These are phyloP conservation scores for Pseudogymnoascus sp. DNA, from an alignment of 2,329 filamentous ascomycete species.

Conservation along the genomic window DNA sequence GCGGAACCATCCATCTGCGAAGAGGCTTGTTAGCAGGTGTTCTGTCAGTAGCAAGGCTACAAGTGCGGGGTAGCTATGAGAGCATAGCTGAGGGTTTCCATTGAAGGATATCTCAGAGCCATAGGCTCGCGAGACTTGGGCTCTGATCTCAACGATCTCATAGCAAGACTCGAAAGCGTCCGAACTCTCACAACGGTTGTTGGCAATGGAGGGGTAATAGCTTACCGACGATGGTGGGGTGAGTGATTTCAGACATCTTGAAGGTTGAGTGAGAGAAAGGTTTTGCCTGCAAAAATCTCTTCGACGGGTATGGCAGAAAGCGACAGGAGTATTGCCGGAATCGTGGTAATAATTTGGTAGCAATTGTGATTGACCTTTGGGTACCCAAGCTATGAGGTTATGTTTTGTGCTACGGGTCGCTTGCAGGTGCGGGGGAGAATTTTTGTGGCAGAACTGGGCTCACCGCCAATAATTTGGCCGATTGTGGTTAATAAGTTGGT, in stretches of 20 bases:
- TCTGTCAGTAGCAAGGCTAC: constrained; percentile 2
- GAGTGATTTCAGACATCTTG: constrained; percentile 48
- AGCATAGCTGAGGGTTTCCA: neutral
- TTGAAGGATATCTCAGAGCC: neutral
- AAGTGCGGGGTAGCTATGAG: constrained; percentile 9
- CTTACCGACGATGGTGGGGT: constrained; percentile 53
- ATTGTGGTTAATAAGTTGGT: neutral
- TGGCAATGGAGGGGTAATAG: constrained; percentile 24
- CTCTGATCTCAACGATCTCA: neutral
- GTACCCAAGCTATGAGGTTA: constrained; percentile 3
- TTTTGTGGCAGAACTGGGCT: neutral
- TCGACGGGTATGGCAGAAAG: neutral
- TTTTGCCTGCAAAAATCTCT: neutral
- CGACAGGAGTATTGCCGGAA: neutral
- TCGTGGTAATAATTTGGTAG: neutral
- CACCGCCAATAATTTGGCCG: neutral
- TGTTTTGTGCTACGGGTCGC: constrained; percentile 2
- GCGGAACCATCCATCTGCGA: constrained; percentile 97
- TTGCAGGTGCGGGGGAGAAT: constrained; percentile 8
- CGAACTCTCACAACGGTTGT: neutral
- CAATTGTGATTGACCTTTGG: constrained; percentile 4
- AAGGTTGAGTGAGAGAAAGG: constrained; percentile 9
- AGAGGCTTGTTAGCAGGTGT: constrained; percentile 15
- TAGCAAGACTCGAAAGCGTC: neutral
- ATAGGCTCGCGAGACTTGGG: neutral